phyloP scores from a whole-genome alignment of 495 filamentous ascomycete species.

The Tuber umbilicatum region DNA sequence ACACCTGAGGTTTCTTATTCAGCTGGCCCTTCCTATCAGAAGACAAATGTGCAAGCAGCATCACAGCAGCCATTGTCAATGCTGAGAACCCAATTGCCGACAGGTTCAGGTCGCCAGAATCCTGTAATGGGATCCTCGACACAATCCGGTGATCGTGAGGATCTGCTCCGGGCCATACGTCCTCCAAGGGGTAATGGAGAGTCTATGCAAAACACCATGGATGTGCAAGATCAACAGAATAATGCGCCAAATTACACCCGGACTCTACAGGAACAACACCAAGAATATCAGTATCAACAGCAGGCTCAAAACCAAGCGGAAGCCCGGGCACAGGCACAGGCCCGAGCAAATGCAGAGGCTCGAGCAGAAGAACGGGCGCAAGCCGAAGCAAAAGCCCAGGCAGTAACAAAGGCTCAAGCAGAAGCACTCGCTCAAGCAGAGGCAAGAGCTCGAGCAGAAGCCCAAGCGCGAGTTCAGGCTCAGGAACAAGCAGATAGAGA shows the following conservation, averaged over 20 bases:
- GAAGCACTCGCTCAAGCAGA: conserved; percentile 9
- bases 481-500: background rate
- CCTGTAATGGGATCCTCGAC: background rate
- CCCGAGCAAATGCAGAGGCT: conserved; percentile 4
- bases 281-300: background rate
- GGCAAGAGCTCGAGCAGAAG: conserved; percentile 11
- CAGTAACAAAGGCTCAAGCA: conserved; percentile 11
- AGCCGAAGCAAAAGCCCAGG: background rate
- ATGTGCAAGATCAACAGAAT: background rate
- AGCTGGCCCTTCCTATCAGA: background rate
- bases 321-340: conserved; percentile 9
- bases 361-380: conserved; percentile 10
- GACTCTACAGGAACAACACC: background rate
- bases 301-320: background rate
- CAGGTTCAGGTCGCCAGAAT: background rate
- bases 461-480: background rate
- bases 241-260: background rate
- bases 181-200: background rate
- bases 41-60: background rate
- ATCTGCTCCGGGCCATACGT: background rate
- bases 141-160: background rate
- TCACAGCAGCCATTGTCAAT: background rate
- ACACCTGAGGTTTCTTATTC: background rate
- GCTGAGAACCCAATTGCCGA: background rate
- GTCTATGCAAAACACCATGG: background rate